phyloP scores from a whole-genome alignment of 192 early-diverging fungal species.

The Coemansia sp. region DNA sequence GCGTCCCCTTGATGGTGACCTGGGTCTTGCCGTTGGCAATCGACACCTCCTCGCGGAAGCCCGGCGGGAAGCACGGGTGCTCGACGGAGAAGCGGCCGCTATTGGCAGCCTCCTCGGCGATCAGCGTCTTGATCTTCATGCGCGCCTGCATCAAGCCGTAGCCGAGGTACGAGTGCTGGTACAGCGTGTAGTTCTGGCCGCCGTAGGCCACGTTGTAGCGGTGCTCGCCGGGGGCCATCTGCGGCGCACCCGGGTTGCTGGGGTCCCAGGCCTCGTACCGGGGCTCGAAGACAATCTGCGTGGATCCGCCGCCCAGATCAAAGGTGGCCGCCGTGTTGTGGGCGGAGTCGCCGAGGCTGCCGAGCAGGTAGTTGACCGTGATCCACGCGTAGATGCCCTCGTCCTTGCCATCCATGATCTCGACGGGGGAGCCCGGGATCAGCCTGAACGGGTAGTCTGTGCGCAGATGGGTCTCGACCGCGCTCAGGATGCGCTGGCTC shows the following conservation, averaged over 20 bases:
- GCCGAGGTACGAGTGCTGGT: constrained; percentile 94
- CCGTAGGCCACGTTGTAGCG: constrained; percentile 70
- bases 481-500: constrained; percentile 72
- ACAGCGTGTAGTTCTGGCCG: constrained; percentile 73
- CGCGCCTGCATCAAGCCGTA: constrained; percentile 91
- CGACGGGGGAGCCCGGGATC: constrained; percentile 68
- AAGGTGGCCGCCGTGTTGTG: constrained; percentile 82
- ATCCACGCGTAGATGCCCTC: constrained; percentile 99
- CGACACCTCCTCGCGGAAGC: constrained; percentile 57
- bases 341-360: constrained; percentile 59
- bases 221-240: constrained; percentile 66
- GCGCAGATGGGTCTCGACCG: constrained; percentile 67
- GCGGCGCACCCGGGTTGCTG: constrained; percentile 33
- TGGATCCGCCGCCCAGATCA: constrained; percentile 96
- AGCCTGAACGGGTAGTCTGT: constrained; percentile 82
- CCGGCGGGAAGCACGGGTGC: constrained; percentile 71
- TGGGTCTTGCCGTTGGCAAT: constrained; percentile 16
- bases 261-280: constrained; percentile 43
- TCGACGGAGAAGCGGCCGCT: constrained; percentile 44
- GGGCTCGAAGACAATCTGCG: constrained; percentile 98
- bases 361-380: constrained; percentile 90
- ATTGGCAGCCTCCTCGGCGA: constrained; percentile 33
- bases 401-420: constrained; percentile 93
- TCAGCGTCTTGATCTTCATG: constrained; percentile 63
- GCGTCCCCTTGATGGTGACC: constrained; percentile 59